Evolutionary conservation across 1,284 basidiomycete species (phyloP).

Genomic region (Naganishia sp.): DNA sequence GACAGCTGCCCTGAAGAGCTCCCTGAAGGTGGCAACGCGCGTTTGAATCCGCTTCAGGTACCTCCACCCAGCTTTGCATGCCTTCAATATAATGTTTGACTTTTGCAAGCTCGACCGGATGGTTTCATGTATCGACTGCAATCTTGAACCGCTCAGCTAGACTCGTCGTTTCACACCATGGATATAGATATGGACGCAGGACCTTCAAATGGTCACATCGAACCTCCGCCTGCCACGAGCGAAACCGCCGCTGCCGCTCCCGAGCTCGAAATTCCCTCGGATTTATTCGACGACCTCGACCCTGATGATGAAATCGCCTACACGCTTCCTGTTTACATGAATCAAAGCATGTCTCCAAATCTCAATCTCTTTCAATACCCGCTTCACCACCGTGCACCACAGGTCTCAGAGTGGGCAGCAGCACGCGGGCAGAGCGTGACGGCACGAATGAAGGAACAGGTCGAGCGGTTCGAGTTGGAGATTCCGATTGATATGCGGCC

Average conservation of each 20-base stretch:
- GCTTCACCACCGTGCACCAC: conserved; percentile 43
- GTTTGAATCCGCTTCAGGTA: background rate
- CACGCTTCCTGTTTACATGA: conserved; percentile 50
- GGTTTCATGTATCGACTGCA: too few species aligned
- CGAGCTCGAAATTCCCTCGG: conserved; percentile 4
- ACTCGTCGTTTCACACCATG: too few species aligned
- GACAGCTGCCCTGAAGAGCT: background rate
- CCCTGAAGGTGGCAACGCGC: too few species aligned
- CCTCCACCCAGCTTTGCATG: background rate
- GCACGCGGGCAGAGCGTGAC: conserved; percentile 49
- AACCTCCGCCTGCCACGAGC: background rate
- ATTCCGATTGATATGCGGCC: conserved; percentile 48
- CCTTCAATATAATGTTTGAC: background rate
- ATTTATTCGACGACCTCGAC: conserved; percentile 33
- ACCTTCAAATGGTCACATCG: conserved; percentile 3
- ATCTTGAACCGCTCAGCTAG: too few species aligned
- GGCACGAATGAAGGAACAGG: conserved; percentile 48
- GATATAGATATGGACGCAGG: too few species aligned
- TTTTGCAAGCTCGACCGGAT: too few species aligned
- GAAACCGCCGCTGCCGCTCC: too few species aligned
- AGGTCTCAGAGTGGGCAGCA: conserved; percentile 44
- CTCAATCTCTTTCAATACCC: conserved; percentile 53
- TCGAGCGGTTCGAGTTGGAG: conserved; percentile 50
- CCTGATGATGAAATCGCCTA: conserved; percentile 44
- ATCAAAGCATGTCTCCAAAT: conserved; percentile 39